These are phyloP conservation scores for Yamagishiella unicocca DNA, from an alignment of 139 green algal species.

Conservation along the genomic window DNA sequence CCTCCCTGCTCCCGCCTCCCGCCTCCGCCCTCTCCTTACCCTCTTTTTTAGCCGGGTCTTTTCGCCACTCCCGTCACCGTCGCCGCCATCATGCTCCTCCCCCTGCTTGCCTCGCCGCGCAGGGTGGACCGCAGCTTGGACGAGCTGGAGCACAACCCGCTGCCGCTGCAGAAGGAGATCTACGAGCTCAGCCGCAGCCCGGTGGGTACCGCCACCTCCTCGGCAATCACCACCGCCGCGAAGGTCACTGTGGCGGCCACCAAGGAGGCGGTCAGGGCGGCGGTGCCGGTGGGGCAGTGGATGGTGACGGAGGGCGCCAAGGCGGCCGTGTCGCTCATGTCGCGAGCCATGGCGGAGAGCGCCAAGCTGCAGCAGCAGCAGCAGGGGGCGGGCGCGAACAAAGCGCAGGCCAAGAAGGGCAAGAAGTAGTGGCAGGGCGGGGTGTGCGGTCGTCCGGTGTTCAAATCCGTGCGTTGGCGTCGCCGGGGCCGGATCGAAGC, in stretches of 20 bases:
- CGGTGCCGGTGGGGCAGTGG: slow-evolving; percentile 40
- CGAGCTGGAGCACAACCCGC: slow-evolving; percentile 47
- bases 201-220: slow-evolving; percentile 15
- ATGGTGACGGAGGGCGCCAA: slow-evolving; percentile 26
- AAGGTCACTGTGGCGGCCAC: slow-evolving; percentile 42
- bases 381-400: neutral
- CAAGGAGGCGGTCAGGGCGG: slow-evolving; percentile 39
- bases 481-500: too few species aligned
- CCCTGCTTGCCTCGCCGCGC: neutral
- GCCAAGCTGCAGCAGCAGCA: slow-evolving; percentile 17
- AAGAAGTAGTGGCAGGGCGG: neutral
- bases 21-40: too few species aligned
- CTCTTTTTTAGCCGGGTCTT: too few species aligned
- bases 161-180: slow-evolving; percentile 41
- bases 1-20: too few species aligned
- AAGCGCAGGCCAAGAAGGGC: neutral
- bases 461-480: too few species aligned
- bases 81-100: neutral
- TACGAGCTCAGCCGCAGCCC: slow-evolving; percentile 40
- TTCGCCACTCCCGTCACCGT: too few species aligned
- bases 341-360: neutral
- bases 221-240: slow-evolving; percentile 5
- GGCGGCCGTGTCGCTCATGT: slow-evolving; percentile 18
- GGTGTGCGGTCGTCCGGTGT: too few species aligned
- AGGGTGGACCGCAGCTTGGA: slow-evolving; percentile 51